A percentile compares a stretch with the other conserved stretches of the same genome.
Conservation (phyloP, 2,329 filamentous ascomycete genomes). For the Paraconiothyrium sp. region DNA sequence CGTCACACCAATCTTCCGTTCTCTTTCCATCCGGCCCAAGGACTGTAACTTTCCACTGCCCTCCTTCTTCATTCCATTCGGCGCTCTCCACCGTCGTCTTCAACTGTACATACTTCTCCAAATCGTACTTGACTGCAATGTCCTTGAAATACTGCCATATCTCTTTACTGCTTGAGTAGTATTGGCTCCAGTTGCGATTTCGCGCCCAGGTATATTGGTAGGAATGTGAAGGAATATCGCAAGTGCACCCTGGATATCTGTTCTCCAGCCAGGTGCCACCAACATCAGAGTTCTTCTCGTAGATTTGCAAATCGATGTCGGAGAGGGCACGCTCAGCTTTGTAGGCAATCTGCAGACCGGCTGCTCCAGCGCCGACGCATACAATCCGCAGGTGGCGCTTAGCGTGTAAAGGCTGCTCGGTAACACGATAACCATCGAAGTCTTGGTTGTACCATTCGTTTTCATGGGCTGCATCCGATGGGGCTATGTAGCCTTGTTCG, state of each 20-base stretch:
- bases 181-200: constrained; percentile 50
- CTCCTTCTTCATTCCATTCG: constrained; percentile 44
- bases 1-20: neutral
- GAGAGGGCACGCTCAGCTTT: neutral
- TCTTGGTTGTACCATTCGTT: neutral
- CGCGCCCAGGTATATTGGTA: constrained; percentile 47
- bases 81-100: constrained; percentile 33
- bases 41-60: constrained; percentile 47
- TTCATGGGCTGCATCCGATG: neutral
- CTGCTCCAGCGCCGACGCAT: neutral
- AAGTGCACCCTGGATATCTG: constrained; percentile 52
- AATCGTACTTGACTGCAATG: neutral
- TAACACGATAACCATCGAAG: neutral
- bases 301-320: constrained; percentile 33
- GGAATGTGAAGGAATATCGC: constrained; percentile 33
- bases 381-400: neutral
- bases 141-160: constrained; percentile 46
- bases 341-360: neutral
- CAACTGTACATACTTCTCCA: constrained; percentile 1
- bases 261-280: constrained; percentile 53
- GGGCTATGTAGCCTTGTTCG: neutral
- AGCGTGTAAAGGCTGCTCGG: neutral
- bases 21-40: constrained; percentile 35
- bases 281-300: constrained; percentile 48
- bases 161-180: constrained; percentile 47